Conservation (phyloP, 768 basidiomycete species). For the Coprinopsis cinerea region DNA sequence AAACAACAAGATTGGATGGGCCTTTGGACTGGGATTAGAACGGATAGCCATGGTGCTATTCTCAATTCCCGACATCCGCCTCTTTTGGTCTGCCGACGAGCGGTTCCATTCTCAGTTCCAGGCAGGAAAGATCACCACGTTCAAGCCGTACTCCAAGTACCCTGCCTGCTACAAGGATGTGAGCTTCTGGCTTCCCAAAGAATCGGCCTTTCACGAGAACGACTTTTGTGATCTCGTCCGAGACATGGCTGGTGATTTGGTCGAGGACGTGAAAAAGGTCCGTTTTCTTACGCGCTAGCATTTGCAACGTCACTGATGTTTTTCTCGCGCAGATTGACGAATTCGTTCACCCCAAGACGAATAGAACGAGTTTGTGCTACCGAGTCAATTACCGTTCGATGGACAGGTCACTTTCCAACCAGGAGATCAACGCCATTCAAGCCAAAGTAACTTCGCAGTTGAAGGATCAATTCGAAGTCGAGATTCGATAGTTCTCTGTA, state of each 20-base stretch:
- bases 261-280: slow-evolving; percentile 85
- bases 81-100: slow-evolving; percentile 91
- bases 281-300: slow-evolving; percentile 17
- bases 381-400: slow-evolving; percentile 93
- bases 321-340: slow-evolving; percentile 65
- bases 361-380: slow-evolving; percentile 76
- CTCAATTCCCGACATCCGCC: slow-evolving; percentile 93
- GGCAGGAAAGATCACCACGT: slow-evolving; percentile 68
- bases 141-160: slow-evolving; percentile 90
- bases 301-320: slow-evolving; percentile 12
- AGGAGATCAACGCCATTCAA: slow-evolving; percentile 84
- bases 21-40: slow-evolving; percentile 95
- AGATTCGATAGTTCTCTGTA: slow-evolving; percentile 63
- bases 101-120: slow-evolving; percentile 87
- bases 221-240: slow-evolving; percentile 95
- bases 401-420: slow-evolving; percentile 91
- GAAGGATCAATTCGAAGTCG: slow-evolving; percentile 64
- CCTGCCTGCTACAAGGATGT: slow-evolving; percentile 92
- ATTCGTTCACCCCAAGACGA: slow-evolving; percentile 86
- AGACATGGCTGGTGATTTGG: slow-evolving; percentile 87
- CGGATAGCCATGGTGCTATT: slow-evolving; percentile 97
- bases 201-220: slow-evolving; percentile 74
- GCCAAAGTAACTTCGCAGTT: slow-evolving; percentile 49
- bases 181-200: slow-evolving; percentile 82
- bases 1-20: slow-evolving; percentile 87